A percentile compares a stretch with the other conserved stretches of the same genome.
These are phyloP conservation scores for Coriolopsis trogii DNA, from an alignment of 1,284 basidiomycete species.

Conservation along the genomic window DNA sequence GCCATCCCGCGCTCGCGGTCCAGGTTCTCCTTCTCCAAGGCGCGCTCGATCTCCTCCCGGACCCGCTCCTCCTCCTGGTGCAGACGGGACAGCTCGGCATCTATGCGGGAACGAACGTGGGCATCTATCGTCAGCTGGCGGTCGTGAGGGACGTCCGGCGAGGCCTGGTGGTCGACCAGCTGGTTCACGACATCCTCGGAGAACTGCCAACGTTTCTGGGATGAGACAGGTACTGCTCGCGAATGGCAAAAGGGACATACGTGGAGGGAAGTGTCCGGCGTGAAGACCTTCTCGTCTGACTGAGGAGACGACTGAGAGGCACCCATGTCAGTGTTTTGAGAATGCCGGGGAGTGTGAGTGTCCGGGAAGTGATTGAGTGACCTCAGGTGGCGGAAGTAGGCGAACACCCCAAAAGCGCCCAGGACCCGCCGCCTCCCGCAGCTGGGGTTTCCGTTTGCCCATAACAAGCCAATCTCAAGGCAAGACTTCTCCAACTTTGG, in stretches of 20 bases:
- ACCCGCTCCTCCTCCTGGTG: conserved; percentile 69
- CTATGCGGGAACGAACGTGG: conserved; percentile 68
- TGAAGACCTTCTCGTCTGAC: conserved; percentile 59
- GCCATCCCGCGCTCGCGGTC: conserved; percentile 65
- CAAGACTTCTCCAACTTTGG: no score
- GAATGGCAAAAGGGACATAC: conserved; percentile 39
- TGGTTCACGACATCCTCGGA: conserved; percentile 76
- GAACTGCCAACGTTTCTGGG: conserved; percentile 60
- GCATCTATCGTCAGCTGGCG: conserved; percentile 73
- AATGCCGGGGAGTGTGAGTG: neutral
- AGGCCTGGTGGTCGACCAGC: conserved; percentile 63
- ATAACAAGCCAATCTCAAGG: no score
- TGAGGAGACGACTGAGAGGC: conserved; percentile 64
- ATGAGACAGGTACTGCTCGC: conserved; percentile 9
- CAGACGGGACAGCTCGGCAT: conserved; percentile 62
- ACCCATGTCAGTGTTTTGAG: conserved; percentile 65
- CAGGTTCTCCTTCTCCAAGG: conserved; percentile 80
- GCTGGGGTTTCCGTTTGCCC: no score
- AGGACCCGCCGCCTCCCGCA: no score
- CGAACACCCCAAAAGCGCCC: no score
- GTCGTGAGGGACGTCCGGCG: conserved; percentile 59
- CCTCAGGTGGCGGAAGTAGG: no score
- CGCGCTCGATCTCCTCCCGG: conserved; percentile 65
- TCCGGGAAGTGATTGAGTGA: neutral
- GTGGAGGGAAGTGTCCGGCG: conserved; percentile 65